Conservation (phyloP, 306 rosid species). For the Clitoria ternatea region DNA sequence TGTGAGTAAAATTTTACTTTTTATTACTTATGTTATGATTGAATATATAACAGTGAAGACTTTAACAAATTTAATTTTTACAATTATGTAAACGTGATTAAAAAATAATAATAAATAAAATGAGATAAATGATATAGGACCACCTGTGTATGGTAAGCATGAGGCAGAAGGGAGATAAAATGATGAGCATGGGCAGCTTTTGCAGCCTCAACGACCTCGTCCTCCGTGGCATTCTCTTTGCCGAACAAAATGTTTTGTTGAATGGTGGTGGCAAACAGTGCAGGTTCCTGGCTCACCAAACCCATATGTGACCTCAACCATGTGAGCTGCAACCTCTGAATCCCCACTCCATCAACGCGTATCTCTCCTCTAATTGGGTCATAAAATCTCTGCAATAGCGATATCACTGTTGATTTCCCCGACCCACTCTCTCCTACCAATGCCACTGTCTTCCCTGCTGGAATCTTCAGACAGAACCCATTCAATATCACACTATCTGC, state of each 20-base stretch:
- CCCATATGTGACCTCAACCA: conserved; percentile 84
- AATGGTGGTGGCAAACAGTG: conserved; percentile 66
- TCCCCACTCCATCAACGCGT: conserved; percentile 56
- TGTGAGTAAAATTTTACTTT: no score
- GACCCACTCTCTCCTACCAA: conserved; percentile 80
- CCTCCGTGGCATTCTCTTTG: conserved; percentile 58
- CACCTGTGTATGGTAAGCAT: conserved; percentile 74
- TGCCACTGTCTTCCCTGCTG: conserved; percentile 62
- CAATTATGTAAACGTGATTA: no score
- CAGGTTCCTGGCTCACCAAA: conserved; percentile 81
- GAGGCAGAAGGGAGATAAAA: conserved; percentile 61
- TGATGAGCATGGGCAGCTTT: conserved; percentile 72
- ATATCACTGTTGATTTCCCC: conserved; percentile 64
- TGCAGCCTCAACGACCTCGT: conserved; percentile 49
- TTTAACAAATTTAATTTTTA: no score
- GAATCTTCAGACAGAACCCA: conserved; percentile 45
- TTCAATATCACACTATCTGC: conserved; percentile 43
- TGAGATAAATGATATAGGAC: no score
- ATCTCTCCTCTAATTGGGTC: conserved; percentile 64
- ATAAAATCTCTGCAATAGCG: conserved; percentile 64
- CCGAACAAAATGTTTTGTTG: conserved; percentile 74
- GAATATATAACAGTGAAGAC: no score
- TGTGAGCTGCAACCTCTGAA: conserved; percentile 53
- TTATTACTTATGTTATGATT: no score
- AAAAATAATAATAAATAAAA: no score